Evolutionary conservation across 495 filamentous ascomycete genomes (phyloP), one percentile per base, ranked within the genome.

Genomic region (Antarctomyces pellizariae): DNA sequence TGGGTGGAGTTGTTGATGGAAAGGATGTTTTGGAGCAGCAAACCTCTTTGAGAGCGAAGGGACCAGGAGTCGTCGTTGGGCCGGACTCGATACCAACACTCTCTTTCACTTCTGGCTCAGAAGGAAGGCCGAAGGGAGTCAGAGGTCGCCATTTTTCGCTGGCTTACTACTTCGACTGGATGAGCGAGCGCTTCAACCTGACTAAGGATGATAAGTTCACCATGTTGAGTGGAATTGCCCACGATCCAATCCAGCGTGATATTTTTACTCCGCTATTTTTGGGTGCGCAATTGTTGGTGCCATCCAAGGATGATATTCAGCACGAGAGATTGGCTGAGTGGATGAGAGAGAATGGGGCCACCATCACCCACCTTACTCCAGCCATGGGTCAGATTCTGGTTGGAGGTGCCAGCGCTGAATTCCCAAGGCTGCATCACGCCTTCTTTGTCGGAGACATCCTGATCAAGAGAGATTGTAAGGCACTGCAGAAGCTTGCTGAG

Each of bases 321-420:
- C 75, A 91, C 41, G 83, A 92, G 48, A 69, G 61, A 33, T 58
- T 97, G 11, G 82, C 79, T 2, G 76, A 89, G 38, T 93, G 86
- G 86, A 83, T 93, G 70, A 58, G 57, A 24, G 62, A 75, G 28
- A 64, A 82, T 39, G 51, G 61, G 28, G 67, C 75, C 8, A 92
- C 77, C 9, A 71, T 86, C 18, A 84, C 82, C 3, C 86, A 93
- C 43, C 55, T 97, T 9, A 97, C 86, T 0, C 86, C 86, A 4
- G 86, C 83, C 19, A 79, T 95, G 83, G 84, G 84, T 26, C 83
- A 95, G 41, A 86, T 97, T 27, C 56, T 97, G 1, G 74, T 90
- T 16, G 86, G 84, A 19, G 79, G 77, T 36, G 75, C 79, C 4
- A 71, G 59, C 5, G 63, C 69, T 0, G 54, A 76, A 36, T 90